These are phyloP conservation scores for Metschnikowia shivogae DNA, from an alignment of 805 yeast species.

Conservation along the genomic window DNA sequence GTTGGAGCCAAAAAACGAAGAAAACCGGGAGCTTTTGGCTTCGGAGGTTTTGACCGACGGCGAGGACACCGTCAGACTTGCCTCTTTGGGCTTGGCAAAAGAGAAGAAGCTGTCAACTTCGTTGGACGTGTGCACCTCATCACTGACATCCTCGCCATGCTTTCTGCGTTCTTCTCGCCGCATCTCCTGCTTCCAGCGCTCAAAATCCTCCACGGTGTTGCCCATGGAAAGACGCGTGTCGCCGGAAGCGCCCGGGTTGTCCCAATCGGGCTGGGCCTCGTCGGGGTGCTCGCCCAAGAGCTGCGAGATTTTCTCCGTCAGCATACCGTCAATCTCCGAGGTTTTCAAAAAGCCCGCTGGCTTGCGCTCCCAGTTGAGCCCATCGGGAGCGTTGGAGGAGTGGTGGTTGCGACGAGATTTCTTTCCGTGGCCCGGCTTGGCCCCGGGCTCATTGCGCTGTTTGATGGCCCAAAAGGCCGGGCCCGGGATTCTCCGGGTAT, in stretches of 20 bases:
- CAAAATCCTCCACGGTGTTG: slow-evolving; percentile 54
- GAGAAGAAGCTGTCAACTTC: slow-evolving; percentile 44
- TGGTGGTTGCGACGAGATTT: slow-evolving; percentile 16
- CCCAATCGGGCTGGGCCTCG: slow-evolving; percentile 41
- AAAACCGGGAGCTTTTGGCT: slow-evolving; percentile 23
- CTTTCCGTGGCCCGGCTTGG: slow-evolving; percentile 11
- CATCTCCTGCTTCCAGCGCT: slow-evolving; percentile 55
- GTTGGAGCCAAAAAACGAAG: slow-evolving; percentile 14
- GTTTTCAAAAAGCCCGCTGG: slow-evolving; percentile 18
- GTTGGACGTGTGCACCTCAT: slow-evolving; percentile 22
- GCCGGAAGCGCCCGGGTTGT: slow-evolving; percentile 25
- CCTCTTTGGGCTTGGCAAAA: slow-evolving; percentile 31
- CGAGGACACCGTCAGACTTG: slow-evolving; percentile 8
- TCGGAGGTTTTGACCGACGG: slow-evolving; percentile 11
- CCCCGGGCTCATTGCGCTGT: slow-evolving; percentile 7
- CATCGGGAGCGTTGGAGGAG: slow-evolving; percentile 7
- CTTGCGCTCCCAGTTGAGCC: slow-evolving; percentile 32
- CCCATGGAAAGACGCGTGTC: slow-evolving; percentile 37
- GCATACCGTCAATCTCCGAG: slow-evolving; percentile 28
- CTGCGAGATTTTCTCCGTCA: slow-evolving; percentile 31
- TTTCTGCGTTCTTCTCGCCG: slow-evolving; percentile 45
- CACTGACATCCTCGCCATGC: slow-evolving; percentile 34
- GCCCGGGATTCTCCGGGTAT: slow-evolving; percentile 39
- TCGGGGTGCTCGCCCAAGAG: slow-evolving; percentile 34
- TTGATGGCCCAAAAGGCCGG: slow-evolving; percentile 47